Base-by-base conservation (phyloP, 2,329 filamentous ascomycete species). In the Nemania serpens region DNA sequence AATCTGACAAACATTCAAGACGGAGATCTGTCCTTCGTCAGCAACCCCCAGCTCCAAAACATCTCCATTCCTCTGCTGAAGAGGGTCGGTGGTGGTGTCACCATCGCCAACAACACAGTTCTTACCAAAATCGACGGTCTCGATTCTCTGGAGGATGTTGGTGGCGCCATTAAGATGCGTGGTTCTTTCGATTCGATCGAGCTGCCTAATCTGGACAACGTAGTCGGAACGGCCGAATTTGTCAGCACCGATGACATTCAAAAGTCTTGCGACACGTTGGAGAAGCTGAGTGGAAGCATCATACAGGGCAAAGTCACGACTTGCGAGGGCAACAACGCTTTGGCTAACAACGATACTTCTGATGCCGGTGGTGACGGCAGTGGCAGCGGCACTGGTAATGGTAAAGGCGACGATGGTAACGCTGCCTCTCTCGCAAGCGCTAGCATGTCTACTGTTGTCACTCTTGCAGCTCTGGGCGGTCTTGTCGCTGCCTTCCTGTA, bases 61-160 rank as follows among this genome's bases (percentile, higher is more conserved):
- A 82, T 97, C 77, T 87, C 88, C 61, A 84, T 96, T 78, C 88
- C 90, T 49, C 48, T 74, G 20, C 82, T 98, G 47, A 83, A 81
- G 67, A 83, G 78, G 56, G 84, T 97, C 71, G 86, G 84, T 68
- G 93, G 91, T 79, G 91, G 90, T 75, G 85, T 96, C 75, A 87
- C 90, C 69, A 86, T 99, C 73, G 89, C 71, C 78, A 96, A 97
- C 86, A 97, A 98, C 88, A 91, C 91, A 63, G 80, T 82, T 58
- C 84, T 97, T 36, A 69, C 77, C 58, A 75, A 79, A 62, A 82
- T 97, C 58, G 77, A 84, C 66, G 86, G 86, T 36, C 90, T 98
- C 78, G 82, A 84, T 63, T 74, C 81, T 66, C 84, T 99, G 29
- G 74, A 84, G 73, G 84, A 80, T 57, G 86, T 97, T 61, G 84